Conservation (phyloP, 805 yeast genomes). For the Ogataea sp. region DNA sequence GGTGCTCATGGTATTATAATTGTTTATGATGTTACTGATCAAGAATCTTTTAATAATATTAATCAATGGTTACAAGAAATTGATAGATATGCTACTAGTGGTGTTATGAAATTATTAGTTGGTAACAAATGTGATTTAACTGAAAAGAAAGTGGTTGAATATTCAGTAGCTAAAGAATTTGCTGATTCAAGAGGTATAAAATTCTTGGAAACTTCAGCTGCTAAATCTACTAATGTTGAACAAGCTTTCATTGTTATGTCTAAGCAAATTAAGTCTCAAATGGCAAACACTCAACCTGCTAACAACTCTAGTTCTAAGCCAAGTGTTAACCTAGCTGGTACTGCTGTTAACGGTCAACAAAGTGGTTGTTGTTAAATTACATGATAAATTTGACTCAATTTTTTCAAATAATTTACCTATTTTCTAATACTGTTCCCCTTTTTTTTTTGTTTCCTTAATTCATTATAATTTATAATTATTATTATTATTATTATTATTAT, state of each 20-base stretch:
- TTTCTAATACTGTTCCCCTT: too few relatives aligned
- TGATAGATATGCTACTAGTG: conserved; percentile 96
- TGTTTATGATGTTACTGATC: conserved; percentile 97
- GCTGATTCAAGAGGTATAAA: conserved; percentile 94
- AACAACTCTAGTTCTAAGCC: conserved; percentile 38
- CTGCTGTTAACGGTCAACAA: conserved; percentile 38
- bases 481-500: too few relatives aligned
- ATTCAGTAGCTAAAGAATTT: conserved; percentile 93
- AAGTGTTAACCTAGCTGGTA: conserved; percentile 68
- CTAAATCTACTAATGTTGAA: conserved; percentile 92
- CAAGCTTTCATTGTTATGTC: conserved; percentile 99
- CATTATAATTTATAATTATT: too few relatives aligned
- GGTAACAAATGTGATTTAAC: conserved; percentile 95
- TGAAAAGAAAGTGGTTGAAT: conserved; percentile 92
- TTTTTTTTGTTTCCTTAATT: too few relatives aligned
- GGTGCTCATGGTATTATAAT: conserved; percentile 98
- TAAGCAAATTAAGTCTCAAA: conserved; percentile 92
- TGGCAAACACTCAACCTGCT: conserved; percentile 57
- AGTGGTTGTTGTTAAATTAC: conserved; percentile 41
- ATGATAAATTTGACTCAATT: too few relatives aligned
- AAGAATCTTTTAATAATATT: conserved; percentile 91
- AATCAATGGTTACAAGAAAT: conserved; percentile 98
- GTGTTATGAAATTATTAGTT: conserved; percentile 89
- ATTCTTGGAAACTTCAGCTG: conserved; percentile 92
- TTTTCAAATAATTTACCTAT: not conserved